Evolutionary conservation across 202 grass and related monocot genomes (phyloP).

Genomic region (Musa balbisiana): DNA sequence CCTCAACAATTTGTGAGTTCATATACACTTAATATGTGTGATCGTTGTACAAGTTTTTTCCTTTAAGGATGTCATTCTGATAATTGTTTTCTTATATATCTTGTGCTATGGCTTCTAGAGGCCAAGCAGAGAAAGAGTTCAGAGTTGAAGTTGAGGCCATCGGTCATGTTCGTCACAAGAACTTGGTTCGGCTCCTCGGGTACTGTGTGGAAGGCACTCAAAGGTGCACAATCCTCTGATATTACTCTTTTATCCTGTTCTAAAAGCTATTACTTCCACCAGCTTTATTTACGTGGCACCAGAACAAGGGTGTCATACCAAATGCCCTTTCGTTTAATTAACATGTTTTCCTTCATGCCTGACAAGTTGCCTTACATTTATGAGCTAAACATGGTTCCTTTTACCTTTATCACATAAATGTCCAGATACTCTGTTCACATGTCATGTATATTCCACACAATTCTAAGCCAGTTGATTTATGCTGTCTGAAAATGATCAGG

Average conservation of each 20-base stretch:
- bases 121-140: constrained; percentile 92
- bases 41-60: not conserved
- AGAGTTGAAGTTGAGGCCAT: constrained; percentile 99
- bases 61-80: not conserved
- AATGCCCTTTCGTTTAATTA: not conserved
- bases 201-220: constrained; percentile 93
- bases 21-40: not conserved
- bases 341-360: too few species aligned
- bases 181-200: constrained; percentile 82
- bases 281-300: not conserved
- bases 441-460: not conserved
- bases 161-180: constrained; percentile 95
- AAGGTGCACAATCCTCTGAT: constrained; percentile 39
- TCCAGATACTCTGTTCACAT: too few species aligned
- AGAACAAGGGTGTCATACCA: not conserved
- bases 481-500: constrained; percentile 25
- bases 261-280: not conserved
- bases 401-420: too few species aligned
- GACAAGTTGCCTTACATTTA: too few species aligned
- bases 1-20: constrained; percentile 85
- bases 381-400: too few species aligned
- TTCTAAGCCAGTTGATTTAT: constrained; percentile 19
- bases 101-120: constrained; percentile 32
- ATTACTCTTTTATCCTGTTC: too few species aligned
- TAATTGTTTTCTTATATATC: constrained; percentile 4